Evolutionary conservation across 202 grass and related monocot genomes (phyloP), one percentile per base, ranked within the genome.

Genomic region (Carex sylvatica): DNA sequence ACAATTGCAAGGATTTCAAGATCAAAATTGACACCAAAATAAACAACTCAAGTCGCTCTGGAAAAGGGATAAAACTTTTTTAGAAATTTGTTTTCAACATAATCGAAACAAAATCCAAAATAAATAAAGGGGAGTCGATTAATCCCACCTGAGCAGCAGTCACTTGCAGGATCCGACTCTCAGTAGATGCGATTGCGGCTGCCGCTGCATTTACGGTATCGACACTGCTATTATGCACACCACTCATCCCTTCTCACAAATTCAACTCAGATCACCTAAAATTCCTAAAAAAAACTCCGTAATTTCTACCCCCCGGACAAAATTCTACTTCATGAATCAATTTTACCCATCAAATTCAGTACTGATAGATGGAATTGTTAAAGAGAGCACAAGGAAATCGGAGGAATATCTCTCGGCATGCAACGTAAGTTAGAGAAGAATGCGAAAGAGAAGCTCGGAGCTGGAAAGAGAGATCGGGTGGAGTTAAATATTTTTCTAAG

Each of bases 131-230:
- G 40, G 33, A 51, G 42, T 70, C 18, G 8, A 49, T 10, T 15
- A 2, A 14, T 4, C 90, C 6, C 62, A 93, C 89, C 83, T 90
- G 90, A 75, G 94, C 92, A 3, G 88, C 85, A 5, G 85, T 77
- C 72, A 91, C 65, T 80, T 89, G 93, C 75, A 90, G 91, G 1
- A 87, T 73, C 40, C 96, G 89, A 88, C 91, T 96, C 83, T 95
- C 96, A 4, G 91, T 88, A 1, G 91, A 79, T 59, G 90, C 81
- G 71, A 99, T 99, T 55, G 96, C 96, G 0, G 74, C 96, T 0
- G 96, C 96, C 0, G 96, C 96, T 0, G 96, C 93, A 83, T 99
- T 99, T 40, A 99, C 96, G 2, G 96, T 99, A 30, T 96, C 96
- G 0, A 99, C 93, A 35, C 79, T 82, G 73, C 88, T 99, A 88